phyloP scores from a whole-genome alignment of 768 basidiomycete genomes.

The Termitomyces sp. region DNA sequence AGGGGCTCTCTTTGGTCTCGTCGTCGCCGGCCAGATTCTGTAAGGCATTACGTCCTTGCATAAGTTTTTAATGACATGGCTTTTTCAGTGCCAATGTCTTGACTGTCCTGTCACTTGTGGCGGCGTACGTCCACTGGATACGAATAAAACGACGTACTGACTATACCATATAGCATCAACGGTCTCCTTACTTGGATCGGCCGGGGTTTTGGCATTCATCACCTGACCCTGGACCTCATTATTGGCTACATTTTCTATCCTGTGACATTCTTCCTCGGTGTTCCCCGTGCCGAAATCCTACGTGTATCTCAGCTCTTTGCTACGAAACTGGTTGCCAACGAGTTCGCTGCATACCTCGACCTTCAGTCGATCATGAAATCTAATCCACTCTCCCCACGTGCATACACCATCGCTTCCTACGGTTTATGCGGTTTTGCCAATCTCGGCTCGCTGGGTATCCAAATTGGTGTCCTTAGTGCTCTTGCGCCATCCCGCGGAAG shows the following conservation, averaged over 20 bases:
- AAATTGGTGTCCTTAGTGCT: constrained; percentile 47
- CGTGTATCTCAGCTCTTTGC: constrained; percentile 76
- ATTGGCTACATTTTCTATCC: constrained; percentile 89
- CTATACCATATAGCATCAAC: constrained; percentile 41
- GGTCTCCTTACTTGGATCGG: constrained; percentile 89
- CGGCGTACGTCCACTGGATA: constrained; percentile 30
- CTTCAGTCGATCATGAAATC: constrained; percentile 44
- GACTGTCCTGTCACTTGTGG: constrained; percentile 78
- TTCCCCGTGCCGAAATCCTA: constrained; percentile 77
- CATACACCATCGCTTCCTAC: constrained; percentile 80
- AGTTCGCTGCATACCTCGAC: constrained; percentile 72
- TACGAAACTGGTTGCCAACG: constrained; percentile 83
- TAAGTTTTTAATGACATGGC: neutral
- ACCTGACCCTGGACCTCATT: constrained; percentile 78
- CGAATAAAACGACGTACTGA: neutral
- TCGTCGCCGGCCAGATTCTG: constrained; percentile 87
- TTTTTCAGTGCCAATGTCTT: constrained; percentile 67
- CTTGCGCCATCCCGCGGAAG: constrained; percentile 51
- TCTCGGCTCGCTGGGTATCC: constrained; percentile 80
- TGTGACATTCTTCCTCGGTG: constrained; percentile 74
- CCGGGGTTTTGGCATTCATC: constrained; percentile 75
- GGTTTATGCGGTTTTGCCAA: constrained; percentile 92
- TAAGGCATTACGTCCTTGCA: constrained; percentile 27
- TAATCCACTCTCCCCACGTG: constrained; percentile 63
- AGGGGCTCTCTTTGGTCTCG: constrained; percentile 79